Percentiles rank a stretch among this genome's conserved stretches.
These are phyloP conservation scores for Pythium diclinum DNA, from an alignment of 352 stramenopile genomes.

Conservation along the genomic window DNA sequence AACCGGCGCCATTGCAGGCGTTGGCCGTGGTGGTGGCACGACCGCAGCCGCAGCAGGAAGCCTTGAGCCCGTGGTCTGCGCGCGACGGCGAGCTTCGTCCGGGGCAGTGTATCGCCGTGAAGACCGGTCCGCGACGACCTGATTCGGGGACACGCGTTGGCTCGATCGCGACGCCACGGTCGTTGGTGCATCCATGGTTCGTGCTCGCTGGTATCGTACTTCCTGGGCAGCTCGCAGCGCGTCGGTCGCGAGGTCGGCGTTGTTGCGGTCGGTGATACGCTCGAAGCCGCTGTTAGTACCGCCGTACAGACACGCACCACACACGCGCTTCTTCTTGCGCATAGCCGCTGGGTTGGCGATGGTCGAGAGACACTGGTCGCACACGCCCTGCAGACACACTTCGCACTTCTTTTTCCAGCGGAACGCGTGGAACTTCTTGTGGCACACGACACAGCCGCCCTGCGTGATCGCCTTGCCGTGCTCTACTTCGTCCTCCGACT, in stretches of 20 bases:
- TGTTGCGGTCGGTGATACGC: constrained; percentile 10
- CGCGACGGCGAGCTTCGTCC: constrained; percentile 8
- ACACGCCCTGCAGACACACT: constrained; percentile 52
- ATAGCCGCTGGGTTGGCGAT: constrained; percentile 49
- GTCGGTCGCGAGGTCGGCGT: constrained; percentile 12
- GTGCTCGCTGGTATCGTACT: constrained; percentile 7
- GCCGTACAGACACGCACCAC: constrained; percentile 61
- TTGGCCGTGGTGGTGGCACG: not conserved
- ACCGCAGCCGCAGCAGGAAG: not conserved
- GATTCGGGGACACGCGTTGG: not conserved
- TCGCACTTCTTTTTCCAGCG: constrained; percentile 73
- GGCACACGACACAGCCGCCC: constrained; percentile 48
- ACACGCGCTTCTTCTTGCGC: constrained; percentile 68
- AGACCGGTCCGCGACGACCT: constrained; percentile 2
- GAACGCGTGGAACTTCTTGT: constrained; percentile 67
- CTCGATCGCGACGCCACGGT: not conserved
- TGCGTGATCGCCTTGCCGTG: constrained; percentile 24
- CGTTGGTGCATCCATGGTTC: not conserved
- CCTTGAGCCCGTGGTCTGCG: constrained; percentile 7
- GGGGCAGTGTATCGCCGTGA: constrained; percentile 23
- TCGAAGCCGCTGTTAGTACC: constrained; percentile 31
- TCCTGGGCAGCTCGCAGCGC: constrained; percentile 11
- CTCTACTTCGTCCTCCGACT: constrained; percentile 29
- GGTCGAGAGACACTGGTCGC: constrained; percentile 59
- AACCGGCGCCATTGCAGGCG: not conserved